Base-by-base conservation (phyloP, 495 filamentous ascomycete species). In the Neurospora pannonica region DNA sequence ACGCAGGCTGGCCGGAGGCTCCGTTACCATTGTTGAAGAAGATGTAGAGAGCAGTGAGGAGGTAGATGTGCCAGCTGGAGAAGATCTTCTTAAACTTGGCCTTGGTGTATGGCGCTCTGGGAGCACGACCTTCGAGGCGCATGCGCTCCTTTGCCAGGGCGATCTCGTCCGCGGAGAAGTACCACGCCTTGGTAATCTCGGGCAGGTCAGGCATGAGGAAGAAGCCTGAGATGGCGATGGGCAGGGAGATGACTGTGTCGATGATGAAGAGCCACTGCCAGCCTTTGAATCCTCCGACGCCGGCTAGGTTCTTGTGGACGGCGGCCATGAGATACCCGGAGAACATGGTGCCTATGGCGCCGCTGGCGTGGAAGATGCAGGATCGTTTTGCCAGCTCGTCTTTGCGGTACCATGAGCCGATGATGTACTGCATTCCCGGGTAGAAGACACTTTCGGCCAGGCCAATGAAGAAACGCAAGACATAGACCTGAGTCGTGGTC, bases 181-280 rank as follows among this genome's bases (percentile, higher is more conserved):
- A 85, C 84, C 86, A 89, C 13, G 88, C 86, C 36, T 79, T 85
- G 7, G 88, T 86, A 38, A 88, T 91, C 73, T 89, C 85, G 0
- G 89, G 90, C 0, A 90, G 85, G 72, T 90, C 89, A 1, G 90
- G 90, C 34, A 90, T 83, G 38, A 91, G 75, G 69, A 90, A 87
- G 79, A 88, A 91, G 2, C 89, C 88, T 7, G 83, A 83, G 13
- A 91, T 85, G 70, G 83, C 81, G 19, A 87, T 80, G 5, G 86
- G 85, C 11, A 87, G 75, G 2, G 81, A 83, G 62, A 87, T 84
- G 28, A 81, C 77, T 24, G 83, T 83, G 79, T 87, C 82, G 42
- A 87, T 83, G 70, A 87, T 85, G 71, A 87, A 88, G 1, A 88
- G 80, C 86, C 86, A 77, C 82, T 89, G 73, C 84, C 86, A 76